Base-by-base conservation (phyloP, 768 basidiomycete species). In the Asterophora lycoperdoides region DNA sequence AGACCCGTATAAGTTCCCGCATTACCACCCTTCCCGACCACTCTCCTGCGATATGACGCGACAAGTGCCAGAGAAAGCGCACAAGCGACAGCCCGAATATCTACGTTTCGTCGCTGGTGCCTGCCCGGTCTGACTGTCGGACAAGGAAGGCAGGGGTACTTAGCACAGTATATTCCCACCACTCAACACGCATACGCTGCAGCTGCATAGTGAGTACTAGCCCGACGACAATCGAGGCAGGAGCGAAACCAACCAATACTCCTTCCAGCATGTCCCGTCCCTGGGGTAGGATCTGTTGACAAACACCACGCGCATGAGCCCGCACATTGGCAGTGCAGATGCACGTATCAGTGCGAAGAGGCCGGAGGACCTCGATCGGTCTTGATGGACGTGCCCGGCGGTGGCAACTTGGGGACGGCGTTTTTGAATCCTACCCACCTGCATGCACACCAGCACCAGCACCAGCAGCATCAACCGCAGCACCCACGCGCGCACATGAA, bases 51-150 rank as follows among this genome's bases (percentile, higher is more conserved):
- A 14, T 60, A 61, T 18, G 79, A 80, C 23, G 23, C 23, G 23
- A n/a, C n/a, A n/a, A 23, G 23, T 6, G 3, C 23, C n/a, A n/a
- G n/a, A n/a, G n/a, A n/a, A n/a, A n/a, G 23, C 3, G 23, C 23
- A 23, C 23, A 23, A 6, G 23, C 23, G 3, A 23, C 6, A 79
- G 73, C 45, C 85, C 86, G 8, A 84, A 86, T 55, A 87, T 89
- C 56, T 85, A 76, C 60, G 73, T 90, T 55, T 89, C 84, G 3
- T 82, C 83, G 0, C 84, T 86, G 6, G 51, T 8, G 30, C 30
- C 13, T 2, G 36, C 9, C 32, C 5, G 7, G 4, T 62, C 2
- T 62, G 68, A 10, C 13, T 33, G 7, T 45, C 33, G n/a, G n/a
- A n/a, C n/a, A n/a, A n/a, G 13, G 11, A 3, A 5, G 34, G 19